Evolutionary conservation across 163 green algal species (phyloP), one percentile per base, ranked within the genome.

Genomic region (Scenedesmus sp.): DNA sequence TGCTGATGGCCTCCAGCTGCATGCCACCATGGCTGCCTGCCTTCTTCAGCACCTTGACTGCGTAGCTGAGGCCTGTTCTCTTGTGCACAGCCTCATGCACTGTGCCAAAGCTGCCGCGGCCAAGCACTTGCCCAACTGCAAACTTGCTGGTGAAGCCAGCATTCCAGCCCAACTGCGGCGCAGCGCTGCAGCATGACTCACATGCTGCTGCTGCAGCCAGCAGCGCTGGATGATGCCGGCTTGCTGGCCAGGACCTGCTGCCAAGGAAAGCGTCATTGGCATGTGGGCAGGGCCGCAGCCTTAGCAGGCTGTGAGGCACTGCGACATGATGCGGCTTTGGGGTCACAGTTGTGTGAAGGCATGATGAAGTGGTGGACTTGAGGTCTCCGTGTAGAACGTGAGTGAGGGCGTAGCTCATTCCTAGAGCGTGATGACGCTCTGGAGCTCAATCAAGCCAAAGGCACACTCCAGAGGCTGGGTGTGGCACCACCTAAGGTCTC

Each of bases 41-140:
- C 54, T 93, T 93, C 9, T 70, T 56, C 26, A 93, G 90, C 70
- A 93, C 90, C n/a, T 93, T 93, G 70, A 93, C 90, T 67, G 90
- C 90, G 84, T 90, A 90, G 34, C 13, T 57, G 52, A n/a, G 54
- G 26, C 90, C 90, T 23, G 57, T 93, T 16, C 57, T 23, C 26
- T 82, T 90, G 90, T 93, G 83, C 56, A 87, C 66, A 15, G 90
- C 90, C 46, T 87, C 70, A 52, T 90, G 90, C n/a, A 93, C 90
- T 15, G 26, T 82, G 2, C 90, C 90, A 62, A 90, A 93, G n/a
- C 56, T 83, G n/a, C 90, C 90, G 8, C 26, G 12, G 9, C 90
- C 90, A 8, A 93, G 52, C 46, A 87, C 84, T 9, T 79, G 66
- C 2, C 83, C 90, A 6, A 93, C 6, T 23, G 67, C 64, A 67